Evolutionary conservation across 2,329 filamentous ascomycete genomes (phyloP).

Genomic region (Sarocladiaceae sp.): DNA sequence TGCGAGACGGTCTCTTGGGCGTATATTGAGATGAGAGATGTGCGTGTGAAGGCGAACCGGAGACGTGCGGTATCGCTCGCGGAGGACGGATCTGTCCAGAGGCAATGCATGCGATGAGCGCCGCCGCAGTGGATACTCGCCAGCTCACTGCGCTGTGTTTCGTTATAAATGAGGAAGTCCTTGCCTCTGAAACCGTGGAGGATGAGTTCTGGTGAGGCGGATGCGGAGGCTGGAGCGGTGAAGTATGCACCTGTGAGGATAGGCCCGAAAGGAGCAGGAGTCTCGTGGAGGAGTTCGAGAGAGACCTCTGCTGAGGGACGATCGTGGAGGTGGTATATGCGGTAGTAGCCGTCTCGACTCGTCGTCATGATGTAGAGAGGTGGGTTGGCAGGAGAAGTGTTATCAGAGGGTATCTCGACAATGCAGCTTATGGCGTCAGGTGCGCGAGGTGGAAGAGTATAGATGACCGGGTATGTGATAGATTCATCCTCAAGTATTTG

Average conservation of each 20-base stretch:
- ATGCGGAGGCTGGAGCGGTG: slow-evolving; percentile 20
- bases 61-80: slow-evolving; percentile 28
- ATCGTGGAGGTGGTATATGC: slow-evolving; percentile 50
- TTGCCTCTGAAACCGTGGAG: slow-evolving; percentile 79
- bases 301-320: neutral
- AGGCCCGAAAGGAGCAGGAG: slow-evolving; percentile 66
- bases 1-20: slow-evolving; percentile 33
- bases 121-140: slow-evolving; percentile 78
- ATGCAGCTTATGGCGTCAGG: slow-evolving; percentile 68
- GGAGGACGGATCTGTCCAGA: slow-evolving; percentile 23
- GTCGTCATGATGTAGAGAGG: slow-evolving; percentile 59
- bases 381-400: slow-evolving; percentile 11
- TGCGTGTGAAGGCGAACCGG: slow-evolving; percentile 71
- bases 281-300: slow-evolving; percentile 59
- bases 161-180: slow-evolving; percentile 78
- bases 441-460: slow-evolving; percentile 22
- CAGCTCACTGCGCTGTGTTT: slow-evolving; percentile 64
- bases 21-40: slow-evolving; percentile 48
- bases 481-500: neutral
- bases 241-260: slow-evolving; percentile 73
- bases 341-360: slow-evolving; percentile 72
- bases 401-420: slow-evolving; percentile 16
- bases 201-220: slow-evolving; percentile 49
- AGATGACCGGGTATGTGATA: slow-evolving; percentile 19
- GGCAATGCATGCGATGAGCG: slow-evolving; percentile 72